Evolutionary conservation across 2,329 filamentous ascomycete species (phyloP), one percentile per base, ranked within the genome.

Genomic region (Cercospora canescens): DNA sequence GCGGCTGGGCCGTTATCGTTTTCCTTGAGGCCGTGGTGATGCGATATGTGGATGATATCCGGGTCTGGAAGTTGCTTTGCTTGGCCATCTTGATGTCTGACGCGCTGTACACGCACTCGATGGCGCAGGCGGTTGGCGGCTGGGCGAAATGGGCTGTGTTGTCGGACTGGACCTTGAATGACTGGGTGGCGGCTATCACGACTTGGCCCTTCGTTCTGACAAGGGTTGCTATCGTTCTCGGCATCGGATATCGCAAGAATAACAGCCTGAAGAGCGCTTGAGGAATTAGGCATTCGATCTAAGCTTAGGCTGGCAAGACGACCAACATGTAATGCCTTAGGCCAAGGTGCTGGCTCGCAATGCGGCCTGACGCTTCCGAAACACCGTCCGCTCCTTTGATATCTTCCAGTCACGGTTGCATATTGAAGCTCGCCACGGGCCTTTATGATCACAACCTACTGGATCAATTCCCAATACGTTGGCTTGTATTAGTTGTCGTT

Each of bases 171-270:
- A 73, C 69, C 30, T 24, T 34, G 35, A 60, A 71, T 39, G 74
- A 76, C 61, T 76, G 73, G 74, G 58, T 69, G 14, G 73, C 70
- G 26, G 70, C 72, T 9, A 39, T 71, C 4, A 71, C 69, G 50
- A 76, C 74, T 35, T 72, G 69, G 69, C 74, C 74, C 9, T 76
- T 76, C 57, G 66, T 76, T 26, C 24, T 75, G 56, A 69, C 70
- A 16, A 67, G 74, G 41, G 21, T 76, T 30, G 70, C 67, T 16
- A 74, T 76, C 63, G 68, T 72, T 30, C 50, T 68, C 41, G 73
- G 68, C 24, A 64, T 74, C 60, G 72, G 71, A 21, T 56, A 71
- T 39, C 61, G 56, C 62, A 62, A 58, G 48, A 16, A 39, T 18
- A 34, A 18, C 6, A 39, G 34, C 18, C 37, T 52, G 45, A 65